Conservation (phyloP, 1,139 yeast genomes). For the Pichia sorboxylosa region DNA sequence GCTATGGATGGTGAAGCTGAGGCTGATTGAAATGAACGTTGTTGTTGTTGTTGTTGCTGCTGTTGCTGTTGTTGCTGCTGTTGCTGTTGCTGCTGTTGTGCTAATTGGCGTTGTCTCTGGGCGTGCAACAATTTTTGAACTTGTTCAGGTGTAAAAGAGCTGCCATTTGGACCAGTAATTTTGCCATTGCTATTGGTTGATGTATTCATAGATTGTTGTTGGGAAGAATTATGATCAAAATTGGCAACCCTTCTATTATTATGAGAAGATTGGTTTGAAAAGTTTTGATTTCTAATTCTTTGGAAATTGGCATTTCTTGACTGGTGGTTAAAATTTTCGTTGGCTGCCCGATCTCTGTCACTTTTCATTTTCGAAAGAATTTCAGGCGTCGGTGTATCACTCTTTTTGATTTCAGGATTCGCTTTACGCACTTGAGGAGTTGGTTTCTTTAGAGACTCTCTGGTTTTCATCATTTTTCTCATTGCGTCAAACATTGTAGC, state of each 20-base stretch:
- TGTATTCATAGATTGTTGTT: too few species aligned
- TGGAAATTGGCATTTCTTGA: constrained; percentile 12
- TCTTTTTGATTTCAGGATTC: constrained; percentile 20
- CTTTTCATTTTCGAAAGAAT: constrained; percentile 71
- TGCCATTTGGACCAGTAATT: too few species aligned
- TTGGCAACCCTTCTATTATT: too few species aligned
- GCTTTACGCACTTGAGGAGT: constrained; percentile 29
- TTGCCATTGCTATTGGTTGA: too few species aligned
- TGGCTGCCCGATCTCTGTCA: constrained; percentile 77
- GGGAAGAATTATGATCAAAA: too few species aligned
- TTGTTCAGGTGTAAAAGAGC: constrained; percentile 45
- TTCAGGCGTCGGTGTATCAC: constrained; percentile 60
- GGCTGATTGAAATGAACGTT: background rate
- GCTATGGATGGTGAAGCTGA: too few species aligned
- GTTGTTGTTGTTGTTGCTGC: constrained; percentile 3
- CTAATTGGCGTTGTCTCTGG: constrained; percentile 40
- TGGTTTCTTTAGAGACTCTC: constrained; percentile 61
- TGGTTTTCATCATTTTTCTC: constrained; percentile 76
- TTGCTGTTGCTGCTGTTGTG: constrained; percentile 13
- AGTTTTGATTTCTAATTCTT: constrained; percentile 24
- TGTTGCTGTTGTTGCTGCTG: constrained; percentile 10
- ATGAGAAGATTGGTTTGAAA: constrained; percentile 24
- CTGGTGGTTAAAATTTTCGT: constrained; percentile 43
- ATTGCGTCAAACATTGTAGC: constrained; percentile 96
- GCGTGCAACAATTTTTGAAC: constrained; percentile 41